phyloP scores from a whole-genome alignment of 805 yeast genomes.

The Yamadazyma laniorum region DNA sequence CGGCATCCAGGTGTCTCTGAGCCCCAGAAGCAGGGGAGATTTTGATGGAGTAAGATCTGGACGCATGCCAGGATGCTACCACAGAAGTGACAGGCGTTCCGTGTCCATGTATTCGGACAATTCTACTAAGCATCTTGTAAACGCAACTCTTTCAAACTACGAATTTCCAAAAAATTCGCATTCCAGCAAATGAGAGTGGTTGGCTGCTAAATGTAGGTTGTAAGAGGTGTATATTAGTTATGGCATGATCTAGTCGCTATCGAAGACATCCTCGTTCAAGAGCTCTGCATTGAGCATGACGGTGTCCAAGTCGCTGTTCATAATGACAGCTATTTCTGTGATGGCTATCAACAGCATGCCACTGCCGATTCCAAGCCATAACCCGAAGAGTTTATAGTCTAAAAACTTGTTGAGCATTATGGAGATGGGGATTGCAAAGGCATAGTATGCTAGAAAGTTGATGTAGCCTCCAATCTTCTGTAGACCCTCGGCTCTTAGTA shows the following conservation, averaged over 20 bases:
- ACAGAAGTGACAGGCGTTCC: too few species aligned
- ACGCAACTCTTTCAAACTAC: background rate
- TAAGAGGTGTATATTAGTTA: too few species aligned
- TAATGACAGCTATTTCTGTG: slow-evolving; percentile 46
- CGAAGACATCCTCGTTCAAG: background rate
- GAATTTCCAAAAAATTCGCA: background rate
- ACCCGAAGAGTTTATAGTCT: slow-evolving; percentile 53
- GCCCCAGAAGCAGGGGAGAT: background rate
- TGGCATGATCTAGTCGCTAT: background rate
- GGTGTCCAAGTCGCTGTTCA: slow-evolving; percentile 52
- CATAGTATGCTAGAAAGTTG: slow-evolving; percentile 69
- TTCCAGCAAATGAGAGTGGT: background rate
- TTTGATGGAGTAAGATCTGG: slow-evolving; percentile 3
- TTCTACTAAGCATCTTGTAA: background rate
- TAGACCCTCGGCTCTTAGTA: slow-evolving; percentile 72
- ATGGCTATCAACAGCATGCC: slow-evolving; percentile 59
- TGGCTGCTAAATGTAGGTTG: background rate
- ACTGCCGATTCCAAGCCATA: slow-evolving; percentile 72
- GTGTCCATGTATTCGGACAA: too few species aligned
- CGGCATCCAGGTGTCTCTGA: background rate
- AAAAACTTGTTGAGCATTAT: slow-evolving; percentile 48
- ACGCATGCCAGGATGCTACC: too few species aligned
- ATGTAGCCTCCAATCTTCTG: slow-evolving; percentile 71
- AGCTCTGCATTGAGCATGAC: slow-evolving; percentile 19
- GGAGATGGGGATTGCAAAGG: slow-evolving; percentile 67